Base-by-base conservation (phyloP, 1,139 yeast species). In the Blastobotrys arbuscula region DNA sequence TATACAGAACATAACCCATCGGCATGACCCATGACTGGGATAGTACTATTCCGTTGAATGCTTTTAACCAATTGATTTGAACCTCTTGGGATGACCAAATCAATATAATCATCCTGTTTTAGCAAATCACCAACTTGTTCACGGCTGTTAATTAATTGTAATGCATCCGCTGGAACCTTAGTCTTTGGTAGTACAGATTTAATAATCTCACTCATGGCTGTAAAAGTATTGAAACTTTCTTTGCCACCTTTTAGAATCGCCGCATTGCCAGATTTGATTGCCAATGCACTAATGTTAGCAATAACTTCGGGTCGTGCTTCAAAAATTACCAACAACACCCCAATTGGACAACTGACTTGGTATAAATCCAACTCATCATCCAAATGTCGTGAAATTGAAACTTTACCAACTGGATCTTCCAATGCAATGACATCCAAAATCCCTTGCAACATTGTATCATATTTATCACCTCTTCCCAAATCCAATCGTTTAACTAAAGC, bases 281-380 rank as follows among this genome's bases (percentile, higher is more conserved):
- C 96, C 62, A 94, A 74, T 0, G 98, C 95, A 12, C 97, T 84
- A 61, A 94, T 92, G 65, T 94, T 94, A 48, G 98, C 98, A 71
- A 94, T 92, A 15, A 94, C 98, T 65, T 94, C 99, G 28, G 99
- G 99, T 60, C 99, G 79, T 37, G 96, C 82, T 69, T 94, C 99
- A 64, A 94, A 94, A 52, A 94, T 94, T 45, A 94, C 90, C 54
- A 94, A 74, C 46, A 94, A 68, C 0, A 89, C 97, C 13, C 99
- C 99, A 8, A 94, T 89, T 15, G 98, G 98, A 28, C 96, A 84
- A 4, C 96, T 84, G 13, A 92, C 76, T 60, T 96, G 73, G 66
- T 81, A 84, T 53, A 94, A 72, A 48, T 82, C 84, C 57, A 94
- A 76, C 6, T 87, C 95, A 44, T 88, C 95, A 65, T 94, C 99